Evolutionary conservation across 73 alveolate genomes (phyloP).

Genomic region (Tetrahymena elliotti): DNA sequence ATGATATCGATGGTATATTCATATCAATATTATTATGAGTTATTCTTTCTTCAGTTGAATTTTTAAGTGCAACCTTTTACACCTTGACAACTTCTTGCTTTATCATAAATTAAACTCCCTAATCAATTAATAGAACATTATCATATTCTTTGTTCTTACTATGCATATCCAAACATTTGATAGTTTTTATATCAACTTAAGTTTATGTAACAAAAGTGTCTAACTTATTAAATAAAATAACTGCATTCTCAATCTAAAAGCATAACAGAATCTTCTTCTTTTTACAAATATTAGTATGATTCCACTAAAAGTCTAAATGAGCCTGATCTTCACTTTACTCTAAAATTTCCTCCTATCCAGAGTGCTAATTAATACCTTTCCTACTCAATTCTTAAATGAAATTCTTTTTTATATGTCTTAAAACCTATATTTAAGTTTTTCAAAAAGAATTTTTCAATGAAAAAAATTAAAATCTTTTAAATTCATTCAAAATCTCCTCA

Average conservation of each 20-base stretch:
- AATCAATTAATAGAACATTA: not conserved
- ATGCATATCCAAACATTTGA: not conserved
- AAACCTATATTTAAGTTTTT: not conserved
- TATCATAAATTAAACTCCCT: not conserved
- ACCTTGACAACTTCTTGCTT: not conserved
- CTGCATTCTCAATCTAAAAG: not conserved
- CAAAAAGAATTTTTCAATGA: too few species aligned
- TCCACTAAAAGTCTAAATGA: not conserved
- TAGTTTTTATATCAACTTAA: not conserved
- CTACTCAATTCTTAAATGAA: not conserved
- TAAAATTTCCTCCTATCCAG: not conserved
- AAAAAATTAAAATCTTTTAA: too few species aligned
- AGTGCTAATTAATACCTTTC: not conserved
- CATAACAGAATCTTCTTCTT: not conserved
- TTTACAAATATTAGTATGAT: not conserved
- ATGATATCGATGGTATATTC: not conserved
- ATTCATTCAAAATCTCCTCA: too few species aligned
- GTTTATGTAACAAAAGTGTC: not conserved
- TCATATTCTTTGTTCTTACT: not conserved
- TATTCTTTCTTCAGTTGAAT: not conserved
- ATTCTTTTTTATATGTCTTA: not conserved
- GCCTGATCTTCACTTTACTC: not conserved
- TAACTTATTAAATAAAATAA: not conserved
- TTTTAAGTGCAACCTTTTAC: not conserved
- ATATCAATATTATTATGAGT: not conserved